Percentiles rank a stretch among this genome's conserved stretches.
These are phyloP conservation scores for Pseudohalonectria lignicola DNA, from an alignment of 2,329 filamentous ascomycete species.

Conservation along the genomic window DNA sequence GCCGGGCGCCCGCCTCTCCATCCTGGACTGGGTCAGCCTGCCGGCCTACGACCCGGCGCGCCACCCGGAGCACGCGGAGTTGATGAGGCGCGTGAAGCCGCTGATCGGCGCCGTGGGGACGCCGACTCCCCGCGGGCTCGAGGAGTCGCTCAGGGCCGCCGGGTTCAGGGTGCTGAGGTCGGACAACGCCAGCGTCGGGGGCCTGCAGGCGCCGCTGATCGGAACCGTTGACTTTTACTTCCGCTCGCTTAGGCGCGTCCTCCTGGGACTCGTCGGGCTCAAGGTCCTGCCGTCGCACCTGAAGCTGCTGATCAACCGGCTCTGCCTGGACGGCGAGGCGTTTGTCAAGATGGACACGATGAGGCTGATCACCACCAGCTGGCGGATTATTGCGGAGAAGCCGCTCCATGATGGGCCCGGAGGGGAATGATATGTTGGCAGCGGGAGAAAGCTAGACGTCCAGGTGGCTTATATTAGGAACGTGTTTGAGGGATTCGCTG, in stretches of 20 bases:
- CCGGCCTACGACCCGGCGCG: constrained; percentile 33
- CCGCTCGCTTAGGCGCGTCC: constrained; percentile 34
- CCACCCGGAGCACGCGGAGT: constrained; percentile 33
- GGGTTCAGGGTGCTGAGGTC: constrained; percentile 34
- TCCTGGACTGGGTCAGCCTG: constrained; percentile 42
- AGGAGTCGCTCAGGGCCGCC: constrained; percentile 30
- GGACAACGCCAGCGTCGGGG: constrained; percentile 40
- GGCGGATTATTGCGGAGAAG: constrained; percentile 40
- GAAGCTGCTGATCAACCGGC: constrained; percentile 38
- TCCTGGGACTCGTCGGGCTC: constrained; percentile 34
- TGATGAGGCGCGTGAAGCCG: constrained; percentile 44
- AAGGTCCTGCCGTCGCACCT: constrained; percentile 36
- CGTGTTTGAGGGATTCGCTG: too few species aligned
- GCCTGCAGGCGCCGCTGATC: constrained; percentile 38
- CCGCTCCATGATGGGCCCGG: too few species aligned
- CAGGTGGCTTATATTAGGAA: too few species aligned
- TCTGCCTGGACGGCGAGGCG: constrained; percentile 40
- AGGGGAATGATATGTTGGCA: too few species aligned
- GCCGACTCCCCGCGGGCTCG: constrained; percentile 34
- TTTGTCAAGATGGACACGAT: constrained; percentile 45
- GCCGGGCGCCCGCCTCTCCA: constrained; percentile 36
- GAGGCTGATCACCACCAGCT: constrained; percentile 39
- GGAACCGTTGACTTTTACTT: constrained; percentile 44
- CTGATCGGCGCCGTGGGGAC: constrained; percentile 44
- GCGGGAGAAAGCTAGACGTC: too few species aligned